These are phyloP conservation scores for Juglanconis sp. DNA, from an alignment of 2,329 filamentous ascomycete species.

Conservation along the genomic window DNA sequence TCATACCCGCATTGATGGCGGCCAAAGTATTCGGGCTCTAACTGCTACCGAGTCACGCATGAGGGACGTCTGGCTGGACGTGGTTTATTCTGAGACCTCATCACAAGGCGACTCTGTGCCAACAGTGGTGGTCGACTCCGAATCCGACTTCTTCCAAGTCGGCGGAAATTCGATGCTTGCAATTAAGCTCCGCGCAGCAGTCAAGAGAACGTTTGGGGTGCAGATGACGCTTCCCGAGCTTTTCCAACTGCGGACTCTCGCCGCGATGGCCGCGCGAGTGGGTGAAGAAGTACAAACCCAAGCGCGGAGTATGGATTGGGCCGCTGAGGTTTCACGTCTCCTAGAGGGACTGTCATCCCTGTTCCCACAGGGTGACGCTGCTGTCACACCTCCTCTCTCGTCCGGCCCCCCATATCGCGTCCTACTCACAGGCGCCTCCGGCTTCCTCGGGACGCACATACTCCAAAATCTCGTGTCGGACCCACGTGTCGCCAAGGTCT, in stretches of 20 bases:
- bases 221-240: constrained; percentile 32
- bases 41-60: not conserved
- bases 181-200: constrained; percentile 32
- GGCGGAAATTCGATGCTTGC: constrained; percentile 41
- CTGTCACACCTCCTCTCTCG: not conserved
- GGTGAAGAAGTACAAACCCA: not conserved
- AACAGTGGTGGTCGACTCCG: not conserved
- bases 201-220: constrained; percentile 30
- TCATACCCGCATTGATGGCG: not conserved
- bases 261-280: constrained; percentile 34
- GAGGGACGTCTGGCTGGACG: not conserved
- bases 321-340: constrained; percentile 20
- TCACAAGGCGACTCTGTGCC: not conserved
- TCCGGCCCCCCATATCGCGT: constrained; percentile 17
- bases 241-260: constrained; percentile 34
- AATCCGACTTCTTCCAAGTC: constrained; percentile 38
- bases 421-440: constrained; percentile 34
- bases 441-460: constrained; percentile 38
- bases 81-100: not conserved
- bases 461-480: constrained; percentile 33
- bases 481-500: constrained; percentile 31
- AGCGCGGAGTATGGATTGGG: constrained; percentile 4
- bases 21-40: not conserved
- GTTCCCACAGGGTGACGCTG: not conserved
- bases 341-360: not conserved